Base-by-base conservation (phyloP, 495 filamentous ascomycete species). In the Aspergillus mulundensis region DNA sequence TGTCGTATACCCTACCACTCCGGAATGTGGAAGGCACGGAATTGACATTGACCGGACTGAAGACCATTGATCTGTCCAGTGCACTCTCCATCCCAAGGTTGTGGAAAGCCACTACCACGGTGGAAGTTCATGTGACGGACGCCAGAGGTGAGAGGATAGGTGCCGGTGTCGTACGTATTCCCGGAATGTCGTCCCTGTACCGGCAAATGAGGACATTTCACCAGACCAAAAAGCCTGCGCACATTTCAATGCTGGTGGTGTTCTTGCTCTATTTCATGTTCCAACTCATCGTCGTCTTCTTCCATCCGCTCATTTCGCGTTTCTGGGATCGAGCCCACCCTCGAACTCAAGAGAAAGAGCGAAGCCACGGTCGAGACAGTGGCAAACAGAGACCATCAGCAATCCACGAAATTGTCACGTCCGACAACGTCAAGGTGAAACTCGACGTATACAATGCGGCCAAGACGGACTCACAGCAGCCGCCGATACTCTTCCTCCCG, bases 1-100 rank as follows among this genome's bases (percentile, higher is more conserved):
- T 88, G 40, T 80, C 71, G 0, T 88, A 89, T 58, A 76, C 83
- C 53, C 78, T 87, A 43, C 78, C 81, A 53, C 81, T 88, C 70
- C 66, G 71, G 11, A 77, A 78, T 7, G 68, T 78, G 16, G 70
- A 82, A 51, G 80, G 78, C 11, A 61, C 67, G 39, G 67, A 69
- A 36, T 75, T 82, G 38, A 76, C 80, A 58, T 81, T 88, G 51
- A 71, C 83, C 54, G 85, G 84, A 8, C 81, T 78, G 63, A 87
- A 88, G 67, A 69, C 83, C 5, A 74, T 89, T 30, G 77, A 86
- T 65, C 79, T 81, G 5, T 79, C 70, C 0, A 78, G 83, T 28
- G 77, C 83, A 1, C 70, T 87, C 52, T 77, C 77, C 1, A 67
- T 76, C 11, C 52, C 65, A 7, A 69, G 75, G 40, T 80, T 83